phyloP scores from a whole-genome alignment of 306 rosid species.

The Fragaria iinumae region DNA sequence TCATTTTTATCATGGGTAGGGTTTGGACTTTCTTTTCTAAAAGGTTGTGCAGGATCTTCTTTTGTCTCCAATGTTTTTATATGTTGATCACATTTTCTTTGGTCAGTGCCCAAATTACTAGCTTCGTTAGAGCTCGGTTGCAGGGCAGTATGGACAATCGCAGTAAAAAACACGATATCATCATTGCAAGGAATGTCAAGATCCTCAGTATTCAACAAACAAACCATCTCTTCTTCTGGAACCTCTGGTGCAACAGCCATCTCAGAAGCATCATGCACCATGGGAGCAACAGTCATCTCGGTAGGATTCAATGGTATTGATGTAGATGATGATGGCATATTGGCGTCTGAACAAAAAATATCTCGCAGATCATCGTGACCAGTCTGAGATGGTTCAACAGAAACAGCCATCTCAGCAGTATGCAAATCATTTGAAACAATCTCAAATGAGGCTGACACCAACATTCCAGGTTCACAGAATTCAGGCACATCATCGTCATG shows the following conservation, averaged over 20 bases:
- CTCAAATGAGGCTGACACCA: constrained; percentile 23
- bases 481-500: constrained; percentile 32
- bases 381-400: constrained; percentile 21
- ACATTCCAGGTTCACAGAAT: constrained; percentile 30
- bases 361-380: constrained; percentile 26
- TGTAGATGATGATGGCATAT: constrained; percentile 19
- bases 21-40: constrained; percentile 13
- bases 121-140: constrained; percentile 29
- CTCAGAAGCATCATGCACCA: constrained; percentile 23
- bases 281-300: neutral
- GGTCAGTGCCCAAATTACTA: constrained; percentile 26
- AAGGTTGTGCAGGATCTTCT: constrained; percentile 31
- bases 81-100: constrained; percentile 28
- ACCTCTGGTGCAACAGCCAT: constrained; percentile 9
- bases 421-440: constrained; percentile 25
- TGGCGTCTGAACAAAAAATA: constrained; percentile 35
- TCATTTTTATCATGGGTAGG: constrained; percentile 27
- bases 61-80: constrained; percentile 38
- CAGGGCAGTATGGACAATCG: constrained; percentile 12
- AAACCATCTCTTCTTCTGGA: constrained; percentile 32
- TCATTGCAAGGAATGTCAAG: constrained; percentile 62
- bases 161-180: neutral
- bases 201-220: constrained; percentile 62
- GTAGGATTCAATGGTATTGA: constrained; percentile 20
- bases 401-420: constrained; percentile 26